A percentile compares a stretch with the other conserved stretches of the same genome.
Evolutionary conservation across 2,329 filamentous ascomycete species (phyloP).

Genomic region (Colletotrichum chrysophilum): DNA sequence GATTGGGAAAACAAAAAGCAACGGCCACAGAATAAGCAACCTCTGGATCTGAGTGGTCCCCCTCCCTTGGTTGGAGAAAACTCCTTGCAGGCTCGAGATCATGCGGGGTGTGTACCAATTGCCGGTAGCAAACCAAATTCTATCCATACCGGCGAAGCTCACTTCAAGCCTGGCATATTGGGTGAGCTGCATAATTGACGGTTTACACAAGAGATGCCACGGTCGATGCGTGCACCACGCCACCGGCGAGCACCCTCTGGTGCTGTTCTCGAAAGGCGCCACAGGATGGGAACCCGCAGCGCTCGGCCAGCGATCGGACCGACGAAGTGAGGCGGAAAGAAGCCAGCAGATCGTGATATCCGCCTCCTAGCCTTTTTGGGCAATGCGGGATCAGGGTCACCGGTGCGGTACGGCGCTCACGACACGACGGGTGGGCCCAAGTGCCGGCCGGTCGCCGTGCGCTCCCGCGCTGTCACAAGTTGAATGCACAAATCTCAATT

Average conservation of each 20-base stretch:
- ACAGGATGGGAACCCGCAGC: background rate
- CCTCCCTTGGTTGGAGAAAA: background rate
- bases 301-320: background rate
- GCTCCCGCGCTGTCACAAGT: background rate
- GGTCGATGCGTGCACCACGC: background rate
- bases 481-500: background rate
- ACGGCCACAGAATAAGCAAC: background rate
- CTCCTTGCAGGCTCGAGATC: background rate
- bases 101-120: background rate
- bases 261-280: background rate
- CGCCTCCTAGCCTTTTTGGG: background rate
- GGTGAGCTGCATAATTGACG: background rate
- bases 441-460: background rate
- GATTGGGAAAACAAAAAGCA: background rate
- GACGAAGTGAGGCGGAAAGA: background rate
- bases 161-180: background rate
- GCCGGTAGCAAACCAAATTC: background rate
- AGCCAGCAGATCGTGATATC: background rate
- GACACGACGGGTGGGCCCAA: background rate
- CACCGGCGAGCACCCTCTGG: background rate
- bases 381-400: background rate
- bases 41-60: background rate
- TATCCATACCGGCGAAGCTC: background rate
- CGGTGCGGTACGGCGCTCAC: background rate
- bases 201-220: background rate